These are phyloP conservation scores for Parastagonospora nodorum DNA, from an alignment of 2,329 filamentous ascomycete species.

Conservation along the genomic window DNA sequence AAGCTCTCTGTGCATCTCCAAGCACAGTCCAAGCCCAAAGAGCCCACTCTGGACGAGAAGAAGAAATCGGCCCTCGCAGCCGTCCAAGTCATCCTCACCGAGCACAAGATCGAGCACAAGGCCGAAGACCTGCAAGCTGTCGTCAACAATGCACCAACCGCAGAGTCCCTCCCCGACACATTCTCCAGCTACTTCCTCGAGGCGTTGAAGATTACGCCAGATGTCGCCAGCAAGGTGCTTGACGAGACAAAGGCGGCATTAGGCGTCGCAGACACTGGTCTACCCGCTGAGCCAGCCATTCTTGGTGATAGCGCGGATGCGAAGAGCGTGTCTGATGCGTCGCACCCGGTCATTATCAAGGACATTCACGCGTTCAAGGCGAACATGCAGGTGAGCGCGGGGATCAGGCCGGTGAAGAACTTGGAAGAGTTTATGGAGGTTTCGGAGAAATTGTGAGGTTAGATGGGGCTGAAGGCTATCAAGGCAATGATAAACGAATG, in stretches of 20 bases:
- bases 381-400: constrained; percentile 71
- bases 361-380: constrained; percentile 84
- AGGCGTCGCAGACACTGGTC: constrained; percentile 37
- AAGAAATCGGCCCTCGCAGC: constrained; percentile 42
- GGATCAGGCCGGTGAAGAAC: constrained; percentile 73
- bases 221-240: constrained; percentile 56
- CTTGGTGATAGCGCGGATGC: constrained; percentile 25
- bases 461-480: too few species aligned
- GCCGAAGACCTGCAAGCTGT: constrained; percentile 48
- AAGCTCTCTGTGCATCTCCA: constrained; percentile 84
- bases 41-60: constrained; percentile 48
- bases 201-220: constrained; percentile 53
- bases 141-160: constrained; percentile 54
- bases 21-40: constrained; percentile 65
- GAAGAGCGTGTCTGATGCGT: constrained; percentile 30
- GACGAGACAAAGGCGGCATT: constrained; percentile 57
- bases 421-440: constrained; percentile 83
- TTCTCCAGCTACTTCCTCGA: constrained; percentile 55
- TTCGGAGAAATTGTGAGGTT: constrained; percentile 24
- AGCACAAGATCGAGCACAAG: constrained; percentile 54
- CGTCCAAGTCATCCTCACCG: constrained; percentile 52
- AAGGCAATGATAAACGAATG: too few species aligned
- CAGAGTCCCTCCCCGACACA: constrained; percentile 55
- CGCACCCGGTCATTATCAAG: constrained; percentile 65
- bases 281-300: constrained; percentile 51